phyloP scores from a whole-genome alignment of 805 yeast species.

The Starmerella potacharoeniae region DNA sequence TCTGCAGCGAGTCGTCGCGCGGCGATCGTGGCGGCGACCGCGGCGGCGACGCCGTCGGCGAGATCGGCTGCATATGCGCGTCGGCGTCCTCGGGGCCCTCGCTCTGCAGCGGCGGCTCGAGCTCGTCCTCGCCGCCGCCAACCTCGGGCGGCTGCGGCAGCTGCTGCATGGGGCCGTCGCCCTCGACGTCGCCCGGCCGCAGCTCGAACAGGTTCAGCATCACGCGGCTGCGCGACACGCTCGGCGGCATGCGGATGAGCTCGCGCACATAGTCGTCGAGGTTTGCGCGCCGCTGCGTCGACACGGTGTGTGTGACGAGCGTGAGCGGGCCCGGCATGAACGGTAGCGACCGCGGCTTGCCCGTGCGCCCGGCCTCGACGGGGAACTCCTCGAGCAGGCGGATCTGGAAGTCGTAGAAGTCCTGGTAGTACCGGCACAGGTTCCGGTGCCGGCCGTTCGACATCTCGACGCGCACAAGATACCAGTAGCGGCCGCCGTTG shows the following conservation, averaged over 20 bases:
- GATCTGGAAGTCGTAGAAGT: conserved; percentile 89
- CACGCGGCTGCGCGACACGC: conserved; percentile 57
- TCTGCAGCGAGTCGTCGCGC: not conserved
- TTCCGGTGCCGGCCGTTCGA: conserved; percentile 58
- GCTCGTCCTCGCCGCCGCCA: not conserved
- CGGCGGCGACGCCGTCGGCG: not conserved
- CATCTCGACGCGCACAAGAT: conserved; percentile 55
- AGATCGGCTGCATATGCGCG: not conserved
- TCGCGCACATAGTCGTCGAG: conserved; percentile 47
- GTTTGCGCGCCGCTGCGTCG: conserved; percentile 44
- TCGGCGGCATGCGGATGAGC: conserved; percentile 58
- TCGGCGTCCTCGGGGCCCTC: not conserved
- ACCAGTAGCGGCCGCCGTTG: conserved; percentile 85
- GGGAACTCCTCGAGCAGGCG: conserved; percentile 74
- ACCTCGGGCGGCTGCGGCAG: conserved; percentile 29
- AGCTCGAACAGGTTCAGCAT: conserved; percentile 64
- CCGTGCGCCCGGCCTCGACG: conserved; percentile 80
- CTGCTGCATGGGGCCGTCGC: conserved; percentile 23
- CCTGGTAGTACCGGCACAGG: conserved; percentile 84
- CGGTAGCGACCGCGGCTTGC: conserved; percentile 70
- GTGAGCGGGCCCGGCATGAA: conserved; percentile 94
- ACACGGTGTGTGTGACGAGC: conserved; percentile 69
- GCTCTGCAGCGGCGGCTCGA: not conserved
- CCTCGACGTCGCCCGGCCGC: conserved; percentile 51
- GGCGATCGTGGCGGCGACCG: not conserved